phyloP scores from a whole-genome alignment of 345 rosid genomes.

The Gossypium bickii region DNA sequence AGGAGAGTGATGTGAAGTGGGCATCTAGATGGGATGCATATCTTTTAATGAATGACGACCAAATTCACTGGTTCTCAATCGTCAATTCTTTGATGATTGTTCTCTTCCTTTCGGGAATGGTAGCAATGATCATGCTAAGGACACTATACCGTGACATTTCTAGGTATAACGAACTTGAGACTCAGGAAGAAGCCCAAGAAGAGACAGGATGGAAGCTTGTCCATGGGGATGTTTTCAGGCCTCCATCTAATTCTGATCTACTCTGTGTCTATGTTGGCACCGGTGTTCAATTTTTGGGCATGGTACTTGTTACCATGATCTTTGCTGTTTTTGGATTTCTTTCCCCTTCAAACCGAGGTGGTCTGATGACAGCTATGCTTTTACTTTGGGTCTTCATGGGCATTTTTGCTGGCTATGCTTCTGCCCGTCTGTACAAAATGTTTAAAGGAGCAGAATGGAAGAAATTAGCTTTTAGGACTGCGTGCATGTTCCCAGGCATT shows the following conservation, averaged over 20 bases:
- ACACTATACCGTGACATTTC: slow-evolving; percentile 82
- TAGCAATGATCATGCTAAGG: slow-evolving; percentile 78
- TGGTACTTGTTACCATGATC: slow-evolving; percentile 70
- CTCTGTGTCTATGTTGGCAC: slow-evolving; percentile 72
- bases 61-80: slow-evolving; percentile 78
- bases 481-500: slow-evolving; percentile 53
- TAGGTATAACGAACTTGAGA: slow-evolving; percentile 74
- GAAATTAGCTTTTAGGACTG: background rate
- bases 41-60: slow-evolving; percentile 74
- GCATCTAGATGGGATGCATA: slow-evolving; percentile 91
- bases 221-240: slow-evolving; percentile 77
- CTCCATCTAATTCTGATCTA: slow-evolving; percentile 61
- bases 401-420: background rate
- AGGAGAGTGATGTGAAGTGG: slow-evolving; percentile 86
- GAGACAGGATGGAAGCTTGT: slow-evolving; percentile 88
- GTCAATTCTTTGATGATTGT: slow-evolving; percentile 81
- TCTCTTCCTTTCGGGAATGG: slow-evolving; percentile 80
- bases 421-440: background rate
- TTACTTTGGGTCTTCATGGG: slow-evolving; percentile 77
- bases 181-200: slow-evolving; percentile 84
- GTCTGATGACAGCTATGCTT: slow-evolving; percentile 86
- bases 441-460: background rate
- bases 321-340: slow-evolving; percentile 76
- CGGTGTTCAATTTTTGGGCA: slow-evolving; percentile 71
- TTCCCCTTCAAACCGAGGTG: slow-evolving; percentile 79